Base-by-base conservation (phyloP, 495 filamentous ascomycete genomes). In the Xylaria castorea region DNA sequence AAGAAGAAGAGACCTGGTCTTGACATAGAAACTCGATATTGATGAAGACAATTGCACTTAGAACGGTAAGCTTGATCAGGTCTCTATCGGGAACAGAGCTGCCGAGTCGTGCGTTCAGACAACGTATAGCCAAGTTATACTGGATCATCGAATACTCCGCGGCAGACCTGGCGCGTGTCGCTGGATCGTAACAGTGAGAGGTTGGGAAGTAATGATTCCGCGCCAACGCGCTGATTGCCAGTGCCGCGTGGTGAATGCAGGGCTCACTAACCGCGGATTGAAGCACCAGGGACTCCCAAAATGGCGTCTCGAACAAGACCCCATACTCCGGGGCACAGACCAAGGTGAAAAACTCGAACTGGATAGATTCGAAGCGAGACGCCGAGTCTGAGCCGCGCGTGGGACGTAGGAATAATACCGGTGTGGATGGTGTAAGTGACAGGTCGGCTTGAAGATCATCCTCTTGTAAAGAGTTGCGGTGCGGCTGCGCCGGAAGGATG, bases 41-140 rank as follows among this genome's bases (percentile, higher is more conserved):
- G 68, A 66, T 75, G 46, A 77, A 77, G 50, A 77, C n/a, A 71
- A 75, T 53, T 36, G 72, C 75, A 48, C 69, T n/a, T 66, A 77
- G 62, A 46, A 77, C 63, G n/a, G 71, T 53, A 66, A 77, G 66
- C 71, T 75, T 46, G 0, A 27, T 50, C 63, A 46, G 12, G 11
- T 46, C 74, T 64, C 65, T 60, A 75, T 66, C 67, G 51, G 68
- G 71, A 27, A 40, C 68, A 40, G 67, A 69, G 50, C 51, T 64
- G 71, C 70, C 51, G 67, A 75, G 73, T 60, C 57, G 44, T 67
- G 70, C 34, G 42, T 75, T 61, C 40, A 77, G 73, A 73, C 71
- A 70, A 48, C 72, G 73, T 63, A 75, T 73, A 48, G 75, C 75
- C 61, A 71, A 66, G 65, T 66, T 77, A 66, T 77, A 77, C 61